Base-by-base conservation (phyloP, 495 filamentous ascomycete genomes). In the Xylaria telfairii region DNA sequence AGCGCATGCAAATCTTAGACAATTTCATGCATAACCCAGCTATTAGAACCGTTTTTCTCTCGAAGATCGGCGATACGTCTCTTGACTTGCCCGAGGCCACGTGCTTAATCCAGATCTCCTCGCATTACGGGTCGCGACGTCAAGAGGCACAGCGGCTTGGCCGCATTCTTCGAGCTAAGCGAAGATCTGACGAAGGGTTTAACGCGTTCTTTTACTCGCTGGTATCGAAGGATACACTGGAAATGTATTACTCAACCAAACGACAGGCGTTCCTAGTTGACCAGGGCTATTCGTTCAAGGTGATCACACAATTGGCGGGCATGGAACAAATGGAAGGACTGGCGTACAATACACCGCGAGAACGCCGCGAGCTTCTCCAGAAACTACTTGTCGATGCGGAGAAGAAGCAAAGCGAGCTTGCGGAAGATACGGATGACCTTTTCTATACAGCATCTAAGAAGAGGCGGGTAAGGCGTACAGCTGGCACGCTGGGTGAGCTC, bases 181-280 rank as follows among this genome's bases (percentile, higher is more conserved):
- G 96, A 41, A 87, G 96, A 71, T 98, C 98, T 76, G 96, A 99
- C 81, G 96, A 98, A 80, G 96, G 96, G 24, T 99, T 99, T 83
- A 99, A 99, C 81, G 96, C 96, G 0, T 99, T 99, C 83, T 99
- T 99, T 83, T 99, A 99, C 82, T 96, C 93, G 0, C 86, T 99
- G 5, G 96, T 99, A 39, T 96, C 92, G 12, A 98, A 98, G 79
- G 96, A 98, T 79, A 99, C 96, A 2, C 89, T 93, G 64, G 96
- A 99, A 82, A 98, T 99, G 96, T 95, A 91, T 80, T 99, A 97
- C 83, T 98, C 96, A 7, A 92, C 93, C 47, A 98, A 98, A 82
- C 90, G 96, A 26, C 96, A 99, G 78, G 96, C 96, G 32, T 99
- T 99, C 86, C 87, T 99, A 4, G 94, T 99, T 60, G 96, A 99